A percentile compares a stretch with the other conserved stretches of the same genome.
Evolutionary conservation across 2,329 filamentous ascomycete species (phyloP).

Genomic region (Fusarium devonianum): DNA sequence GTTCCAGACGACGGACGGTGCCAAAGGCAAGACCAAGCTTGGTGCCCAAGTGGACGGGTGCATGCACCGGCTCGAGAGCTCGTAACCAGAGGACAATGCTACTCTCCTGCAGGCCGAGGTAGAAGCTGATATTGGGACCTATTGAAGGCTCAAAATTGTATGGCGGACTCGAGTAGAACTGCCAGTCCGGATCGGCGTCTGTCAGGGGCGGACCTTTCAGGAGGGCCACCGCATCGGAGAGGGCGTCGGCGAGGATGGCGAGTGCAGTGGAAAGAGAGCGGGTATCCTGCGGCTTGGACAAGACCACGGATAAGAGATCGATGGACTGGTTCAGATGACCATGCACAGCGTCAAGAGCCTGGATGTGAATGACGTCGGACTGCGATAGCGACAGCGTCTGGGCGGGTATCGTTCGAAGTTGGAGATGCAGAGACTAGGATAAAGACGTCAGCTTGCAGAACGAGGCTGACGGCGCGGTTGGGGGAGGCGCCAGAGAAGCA

Average conservation of each 20-base stretch:
- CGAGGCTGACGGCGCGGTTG: constrained; percentile 1
- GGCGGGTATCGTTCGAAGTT: constrained; percentile 71
- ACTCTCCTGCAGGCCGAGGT: constrained; percentile 74
- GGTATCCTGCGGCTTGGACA: constrained; percentile 66
- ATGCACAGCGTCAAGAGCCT: constrained; percentile 74
- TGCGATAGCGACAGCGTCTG: constrained; percentile 59
- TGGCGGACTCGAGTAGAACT: constrained; percentile 52
- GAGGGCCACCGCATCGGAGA: constrained; percentile 59
- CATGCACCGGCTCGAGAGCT: constrained; percentile 71
- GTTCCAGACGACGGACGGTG: constrained; percentile 68
- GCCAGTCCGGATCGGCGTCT: constrained; percentile 53
- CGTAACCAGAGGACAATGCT: constrained; percentile 74
- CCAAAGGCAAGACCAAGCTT: constrained; percentile 76
- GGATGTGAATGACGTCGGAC: constrained; percentile 63
- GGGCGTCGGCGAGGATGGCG: constrained; percentile 61
- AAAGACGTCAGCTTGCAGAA: constrained; percentile 14
- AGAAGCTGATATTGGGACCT: constrained; percentile 74
- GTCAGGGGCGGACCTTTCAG: constrained; percentile 61
- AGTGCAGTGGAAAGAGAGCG: constrained; percentile 64
- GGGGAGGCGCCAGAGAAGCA: background rate
- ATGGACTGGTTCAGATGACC: constrained; percentile 83
- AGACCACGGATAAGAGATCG: constrained; percentile 80
- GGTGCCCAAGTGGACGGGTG: constrained; percentile 66
- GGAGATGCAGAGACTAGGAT: constrained; percentile 74
- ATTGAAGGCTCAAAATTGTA: constrained; percentile 53